Base-by-base conservation (phyloP, 352 stramenopile species). In the Phytophthora lateralis region DNA sequence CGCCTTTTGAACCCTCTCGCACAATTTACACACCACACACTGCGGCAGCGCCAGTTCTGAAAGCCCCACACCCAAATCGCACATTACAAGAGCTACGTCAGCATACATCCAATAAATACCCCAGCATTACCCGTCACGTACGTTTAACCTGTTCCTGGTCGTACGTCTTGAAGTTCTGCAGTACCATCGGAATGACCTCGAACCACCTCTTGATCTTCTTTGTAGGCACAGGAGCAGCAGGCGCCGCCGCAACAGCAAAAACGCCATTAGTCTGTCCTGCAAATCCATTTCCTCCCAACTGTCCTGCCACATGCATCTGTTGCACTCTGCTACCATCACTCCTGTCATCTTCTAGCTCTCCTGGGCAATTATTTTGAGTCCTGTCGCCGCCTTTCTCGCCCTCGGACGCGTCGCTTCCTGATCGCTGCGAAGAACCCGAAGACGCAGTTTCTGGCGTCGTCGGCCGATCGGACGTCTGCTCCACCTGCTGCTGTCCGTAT, bases 101-200 rank as follows among this genome's bases (percentile, higher is more conserved):
- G 27, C 27, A 32, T 12, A 10, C 11, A 32, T 11, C 27, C 7
- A 32, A 10, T 7, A 11, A 32, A 32, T 11, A 32, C 1, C 27
- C 27, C 27, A 2, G 0, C 27, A 32, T 10, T 32, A 39, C 17
- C 15, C 37, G 5, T 24, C n/a, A 1, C 66, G 45, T 66, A 76
- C 69, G 63, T 52, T 41, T 59, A 18, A 76, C 65, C 42, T 76
- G 55, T 27, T 80, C 72, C 34, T 26, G 62, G 27, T 63, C n/a
- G 26, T 61, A 54, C 1, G 7, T 26, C 49, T 54, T 71, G 24
- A 77, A 59, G 27, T 66, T 80, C 14, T 72, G 34, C 12, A 80
- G 46, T 37, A 80, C 47, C 15, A 61, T 21, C 6, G 68, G 57
- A 6, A 80, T 47, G 6, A 73, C 21, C 20, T 77, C 60, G 38